These are phyloP conservation scores for Paraphoma chrysanthemicola DNA, from an alignment of 2,329 filamentous ascomycete genomes.

Conservation along the genomic window DNA sequence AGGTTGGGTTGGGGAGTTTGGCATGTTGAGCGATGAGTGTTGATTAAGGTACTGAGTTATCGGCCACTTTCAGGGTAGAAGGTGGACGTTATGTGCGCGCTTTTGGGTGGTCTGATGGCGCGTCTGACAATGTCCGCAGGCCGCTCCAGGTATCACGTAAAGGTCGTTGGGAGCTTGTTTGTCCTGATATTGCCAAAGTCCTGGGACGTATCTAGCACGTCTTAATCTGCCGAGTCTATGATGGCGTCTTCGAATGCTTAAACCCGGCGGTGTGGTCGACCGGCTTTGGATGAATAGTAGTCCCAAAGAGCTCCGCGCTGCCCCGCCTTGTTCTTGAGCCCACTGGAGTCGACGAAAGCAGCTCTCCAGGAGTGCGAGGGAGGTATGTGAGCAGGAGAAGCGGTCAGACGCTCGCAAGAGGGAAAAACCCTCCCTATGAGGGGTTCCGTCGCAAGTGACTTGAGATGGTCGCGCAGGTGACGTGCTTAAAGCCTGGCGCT, in stretches of 20 bases:
- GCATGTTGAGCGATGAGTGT: slow-evolving; percentile 2
- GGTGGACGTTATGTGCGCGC: too few species aligned
- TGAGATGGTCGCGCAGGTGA: slow-evolving; percentile 18
- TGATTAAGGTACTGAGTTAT: too few species aligned
- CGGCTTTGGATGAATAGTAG: neutral
- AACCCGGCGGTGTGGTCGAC: slow-evolving; percentile 2
- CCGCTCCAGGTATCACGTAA: too few species aligned
- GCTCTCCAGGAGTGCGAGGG: slow-evolving; percentile 3
- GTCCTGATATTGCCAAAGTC: too few species aligned
- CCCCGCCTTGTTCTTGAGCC: neutral
- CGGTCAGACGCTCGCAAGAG: slow-evolving; percentile 1
- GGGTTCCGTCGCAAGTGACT: slow-evolving; percentile 10
- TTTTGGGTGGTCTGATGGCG: too few species aligned
- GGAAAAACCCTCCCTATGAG: slow-evolving; percentile 12
- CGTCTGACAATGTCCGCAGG: too few species aligned
- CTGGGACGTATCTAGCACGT: too few species aligned
- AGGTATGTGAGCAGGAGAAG: neutral
- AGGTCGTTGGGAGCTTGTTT: too few species aligned
- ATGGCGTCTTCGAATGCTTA: neutral
- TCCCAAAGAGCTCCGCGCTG: neutral
- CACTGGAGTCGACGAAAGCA: neutral
- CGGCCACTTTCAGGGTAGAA: too few species aligned
- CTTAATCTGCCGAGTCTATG: too few species aligned
- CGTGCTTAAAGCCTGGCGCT: slow-evolving; percentile 21
- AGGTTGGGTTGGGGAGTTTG: slow-evolving; percentile 45